A percentile compares a stretch with the other conserved stretches of the same genome.
Conservation (phyloP, 345 rosid genomes). For the Rhodamnia rubescens region DNA sequence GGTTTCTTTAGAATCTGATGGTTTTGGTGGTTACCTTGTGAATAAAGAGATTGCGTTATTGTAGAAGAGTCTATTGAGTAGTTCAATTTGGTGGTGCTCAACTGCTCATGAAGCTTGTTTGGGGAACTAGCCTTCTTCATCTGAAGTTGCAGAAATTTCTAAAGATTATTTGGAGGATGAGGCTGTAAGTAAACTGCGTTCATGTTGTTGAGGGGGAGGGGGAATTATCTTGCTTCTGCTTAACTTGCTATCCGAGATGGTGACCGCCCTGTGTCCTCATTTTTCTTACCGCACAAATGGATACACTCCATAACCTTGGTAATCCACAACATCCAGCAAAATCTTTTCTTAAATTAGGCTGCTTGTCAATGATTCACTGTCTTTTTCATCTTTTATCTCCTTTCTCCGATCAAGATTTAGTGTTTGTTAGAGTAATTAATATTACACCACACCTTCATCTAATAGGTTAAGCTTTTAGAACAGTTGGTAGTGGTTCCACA, state of each 20-base stretch:
- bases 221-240: background rate
- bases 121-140: background rate
- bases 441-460: too few relatives aligned
- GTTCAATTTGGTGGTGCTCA: background rate
- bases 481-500: too few relatives aligned
- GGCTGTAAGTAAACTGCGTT: background rate
- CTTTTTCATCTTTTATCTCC: background rate
- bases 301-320: background rate
- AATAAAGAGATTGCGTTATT: background rate
- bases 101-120: background rate
- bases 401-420: background rate
- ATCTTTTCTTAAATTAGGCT: background rate
- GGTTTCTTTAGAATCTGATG: background rate
- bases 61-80: background rate
- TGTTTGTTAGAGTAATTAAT: too few relatives aligned
- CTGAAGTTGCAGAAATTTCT: too few relatives aligned
- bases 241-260: background rate
- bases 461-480: too few relatives aligned
- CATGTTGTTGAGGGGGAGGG: background rate
- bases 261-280: background rate
- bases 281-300: background rate
- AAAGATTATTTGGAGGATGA: background rate
- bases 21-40: background rate
- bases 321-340: background rate
- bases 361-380: background rate